Percentiles rank a stretch among this genome's conserved stretches.
These are phyloP conservation scores for Panus rudis DNA, from an alignment of 768 basidiomycete species.

Conservation along the genomic window DNA sequence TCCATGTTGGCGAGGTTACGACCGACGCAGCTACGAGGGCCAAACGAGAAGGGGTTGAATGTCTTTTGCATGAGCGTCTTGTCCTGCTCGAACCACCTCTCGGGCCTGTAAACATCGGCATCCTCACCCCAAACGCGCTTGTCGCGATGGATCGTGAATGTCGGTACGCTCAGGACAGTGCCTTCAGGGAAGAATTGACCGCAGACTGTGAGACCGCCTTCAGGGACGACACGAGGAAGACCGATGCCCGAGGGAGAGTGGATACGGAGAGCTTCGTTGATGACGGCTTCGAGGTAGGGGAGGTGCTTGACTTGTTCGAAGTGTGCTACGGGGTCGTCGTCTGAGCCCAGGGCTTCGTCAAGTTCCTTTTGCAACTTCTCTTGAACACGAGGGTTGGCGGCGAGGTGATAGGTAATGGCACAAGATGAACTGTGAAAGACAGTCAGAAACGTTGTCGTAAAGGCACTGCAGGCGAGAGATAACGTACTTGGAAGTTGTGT, in stretches of 20 bases:
- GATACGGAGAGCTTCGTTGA: conserved; percentile 78
- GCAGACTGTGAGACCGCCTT: conserved; percentile 58
- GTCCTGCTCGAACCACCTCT: conserved; percentile 78
- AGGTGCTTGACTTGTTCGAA: conserved; percentile 67
- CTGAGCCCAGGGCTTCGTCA: conserved; percentile 46
- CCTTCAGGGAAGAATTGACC: conserved; percentile 64
- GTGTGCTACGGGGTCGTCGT: conserved; percentile 56
- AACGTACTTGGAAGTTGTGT: conserved; percentile 86
- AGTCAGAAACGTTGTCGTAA: conserved; percentile 4
- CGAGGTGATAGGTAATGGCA: conserved; percentile 82
- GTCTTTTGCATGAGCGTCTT: conserved; percentile 53
- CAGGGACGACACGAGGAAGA: conserved; percentile 71
- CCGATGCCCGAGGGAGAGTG: conserved; percentile 84
- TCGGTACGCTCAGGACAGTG: conserved; percentile 73
- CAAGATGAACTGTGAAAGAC: conserved; percentile 62
- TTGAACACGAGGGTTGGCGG: conserved; percentile 57
- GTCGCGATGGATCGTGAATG: conserved; percentile 79
- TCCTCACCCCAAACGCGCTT: conserved; percentile 71
- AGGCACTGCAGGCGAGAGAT: not conserved
- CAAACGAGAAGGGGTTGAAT: conserved; percentile 83
- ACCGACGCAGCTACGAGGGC: conserved; percentile 84
- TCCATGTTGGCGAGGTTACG: conserved; percentile 78
- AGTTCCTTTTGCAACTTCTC: conserved; percentile 73
- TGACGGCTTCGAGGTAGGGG: conserved; percentile 78
- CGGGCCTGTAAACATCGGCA: conserved; percentile 66